Conservation (phyloP, 345 rosid species). For the Euphorbia pulcherrima region DNA sequence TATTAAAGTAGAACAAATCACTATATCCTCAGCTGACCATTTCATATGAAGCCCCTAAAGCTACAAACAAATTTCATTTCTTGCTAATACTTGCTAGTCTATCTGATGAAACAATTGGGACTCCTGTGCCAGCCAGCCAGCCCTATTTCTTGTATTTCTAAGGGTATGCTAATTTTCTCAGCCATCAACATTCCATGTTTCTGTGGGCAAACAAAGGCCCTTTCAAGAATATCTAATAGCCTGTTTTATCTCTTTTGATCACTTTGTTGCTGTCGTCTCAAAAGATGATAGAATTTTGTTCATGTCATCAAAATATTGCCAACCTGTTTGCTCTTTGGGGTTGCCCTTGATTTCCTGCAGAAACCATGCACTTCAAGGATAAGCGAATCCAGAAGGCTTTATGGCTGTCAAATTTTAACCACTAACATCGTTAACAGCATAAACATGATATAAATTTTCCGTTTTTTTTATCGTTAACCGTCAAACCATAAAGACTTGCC, state of each 20-base stretch:
- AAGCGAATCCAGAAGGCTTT: too few relatives aligned
- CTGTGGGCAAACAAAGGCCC: slow-evolving; percentile 2
- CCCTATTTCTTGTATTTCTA: background rate
- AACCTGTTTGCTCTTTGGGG: slow-evolving; percentile 34
- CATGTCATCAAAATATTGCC: slow-evolving; percentile 84
- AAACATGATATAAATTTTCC: too few relatives aligned
- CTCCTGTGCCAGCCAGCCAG: background rate
- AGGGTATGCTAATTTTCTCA: background rate
- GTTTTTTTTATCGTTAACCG: too few relatives aligned
- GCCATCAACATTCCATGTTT: background rate
- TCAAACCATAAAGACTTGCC: too few relatives aligned
- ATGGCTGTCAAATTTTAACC: too few relatives aligned
- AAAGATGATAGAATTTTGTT: slow-evolving; percentile 54
- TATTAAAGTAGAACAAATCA: too few relatives aligned
- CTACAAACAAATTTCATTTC: slow-evolving; percentile 17
- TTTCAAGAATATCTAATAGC: background rate
- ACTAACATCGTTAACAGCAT: too few relatives aligned
- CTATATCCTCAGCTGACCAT: background rate
- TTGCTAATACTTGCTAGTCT: slow-evolving; percentile 1
- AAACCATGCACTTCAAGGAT: background rate
- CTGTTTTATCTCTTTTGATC: slow-evolving; percentile 8
- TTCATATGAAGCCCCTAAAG: slow-evolving; percentile 7
- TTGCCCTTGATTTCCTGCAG: slow-evolving; percentile 63
- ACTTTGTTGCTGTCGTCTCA: slow-evolving; percentile 34
- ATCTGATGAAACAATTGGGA: background rate